Evolutionary conservation across 2,329 filamentous ascomycete species (phyloP).

Genomic region (Fusarium irregulare): DNA sequence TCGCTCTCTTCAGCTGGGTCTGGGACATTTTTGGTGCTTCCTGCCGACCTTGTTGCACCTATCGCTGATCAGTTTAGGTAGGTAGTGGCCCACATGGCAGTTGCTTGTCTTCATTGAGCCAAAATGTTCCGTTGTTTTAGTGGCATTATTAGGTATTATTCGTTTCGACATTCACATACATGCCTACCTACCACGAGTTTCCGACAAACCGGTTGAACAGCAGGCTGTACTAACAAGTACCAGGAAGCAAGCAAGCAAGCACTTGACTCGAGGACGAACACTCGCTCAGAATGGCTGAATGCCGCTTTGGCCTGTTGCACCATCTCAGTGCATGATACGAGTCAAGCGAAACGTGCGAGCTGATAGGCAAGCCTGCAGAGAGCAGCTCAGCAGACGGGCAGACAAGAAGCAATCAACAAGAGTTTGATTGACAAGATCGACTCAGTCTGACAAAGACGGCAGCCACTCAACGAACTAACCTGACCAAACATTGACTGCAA

Average conservation of each 20-base stretch:
- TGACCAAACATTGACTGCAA: conserved; percentile 11
- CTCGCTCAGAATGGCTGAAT: not conserved
- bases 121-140: conserved; percentile 9
- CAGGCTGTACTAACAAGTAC: not conserved
- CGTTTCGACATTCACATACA: conserved; percentile 16
- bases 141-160: conserved; percentile 9
- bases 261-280: conserved; percentile 25
- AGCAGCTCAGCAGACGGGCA: conserved; percentile 1
- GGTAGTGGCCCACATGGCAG: conserved; percentile 22
- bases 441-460: conserved; percentile 9
- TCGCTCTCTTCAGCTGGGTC: not conserved
- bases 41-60: not conserved
- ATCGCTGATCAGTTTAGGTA: conserved; percentile 16
- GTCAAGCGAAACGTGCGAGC: conserved; percentile 25
- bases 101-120: conserved; percentile 16
- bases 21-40: conserved; percentile 7
- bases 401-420: conserved; percentile 15
- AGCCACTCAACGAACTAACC: conserved; percentile 16
- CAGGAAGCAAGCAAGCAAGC: not conserved
- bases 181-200: not conserved
- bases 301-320: not conserved
- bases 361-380: conserved; percentile 17
- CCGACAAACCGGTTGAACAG: not conserved
- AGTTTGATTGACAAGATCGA: conserved; percentile 1
- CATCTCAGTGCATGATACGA: conserved; percentile 13